Percentiles rank a stretch among this genome's conserved stretches.
phyloP scores from a whole-genome alignment of 164 flowering plant species.

The Stephania cephalantha region DNA sequence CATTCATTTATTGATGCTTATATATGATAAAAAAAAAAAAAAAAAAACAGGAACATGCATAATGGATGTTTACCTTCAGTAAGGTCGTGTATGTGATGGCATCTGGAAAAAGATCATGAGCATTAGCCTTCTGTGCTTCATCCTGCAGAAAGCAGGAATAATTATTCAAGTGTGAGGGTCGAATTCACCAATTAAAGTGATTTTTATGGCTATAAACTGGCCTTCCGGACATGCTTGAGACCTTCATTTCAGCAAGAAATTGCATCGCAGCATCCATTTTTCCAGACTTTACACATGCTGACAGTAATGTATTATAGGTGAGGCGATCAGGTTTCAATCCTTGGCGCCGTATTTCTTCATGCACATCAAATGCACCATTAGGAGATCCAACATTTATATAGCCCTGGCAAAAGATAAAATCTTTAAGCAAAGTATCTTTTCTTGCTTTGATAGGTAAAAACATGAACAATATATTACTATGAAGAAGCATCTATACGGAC shows the following conservation, averaged over 20 bases:
- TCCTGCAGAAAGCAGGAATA: slow-evolving; percentile 35
- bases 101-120: slow-evolving; percentile 45
- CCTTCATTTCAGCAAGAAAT: slow-evolving; percentile 68
- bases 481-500: no score
- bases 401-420: slow-evolving; percentile 37
- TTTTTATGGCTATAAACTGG: slow-evolving; percentile 40
- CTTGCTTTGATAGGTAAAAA: background rate
- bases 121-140: slow-evolving; percentile 25
- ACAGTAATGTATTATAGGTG: slow-evolving; percentile 54
- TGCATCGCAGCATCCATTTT: slow-evolving; percentile 50
- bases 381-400: slow-evolving; percentile 46
- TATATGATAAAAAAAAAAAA: background rate
- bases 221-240: slow-evolving; percentile 39
- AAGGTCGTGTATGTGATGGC: slow-evolving; percentile 57
- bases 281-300: slow-evolving; percentile 50
- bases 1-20: background rate
- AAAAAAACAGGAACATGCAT: background rate
- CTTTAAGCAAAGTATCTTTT: slow-evolving; percentile 1
- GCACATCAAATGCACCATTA: slow-evolving; percentile 38
- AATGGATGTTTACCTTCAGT: slow-evolving; percentile 39
- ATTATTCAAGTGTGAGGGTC: slow-evolving; percentile 10
- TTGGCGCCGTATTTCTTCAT: slow-evolving; percentile 43
- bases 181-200: slow-evolving; percentile 10
- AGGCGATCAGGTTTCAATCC: slow-evolving; percentile 57
- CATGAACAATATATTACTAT: no score